Base-by-base conservation (phyloP, 2,329 filamentous ascomycete genomes). In the Pezicula radicicola region DNA sequence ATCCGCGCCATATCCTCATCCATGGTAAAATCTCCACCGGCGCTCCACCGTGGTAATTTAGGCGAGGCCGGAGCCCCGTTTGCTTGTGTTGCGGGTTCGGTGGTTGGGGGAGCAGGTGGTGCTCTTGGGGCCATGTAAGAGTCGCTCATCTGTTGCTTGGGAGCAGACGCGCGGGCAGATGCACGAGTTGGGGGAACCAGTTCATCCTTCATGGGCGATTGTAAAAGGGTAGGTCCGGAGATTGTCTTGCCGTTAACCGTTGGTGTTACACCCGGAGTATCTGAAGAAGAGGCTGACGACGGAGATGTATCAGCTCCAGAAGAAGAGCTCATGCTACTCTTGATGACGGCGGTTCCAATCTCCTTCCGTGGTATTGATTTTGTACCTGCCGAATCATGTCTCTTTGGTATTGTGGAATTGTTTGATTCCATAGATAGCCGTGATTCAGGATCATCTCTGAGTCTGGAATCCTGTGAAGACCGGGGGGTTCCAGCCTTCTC, bases 1-100 rank as follows among this genome's bases (percentile, higher is more conserved):
- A 97, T 93, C 52, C 92, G 87, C 49, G 89, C 88, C 83, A 97
- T 91, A 66, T 97, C 94, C 69, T 97, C 92, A 59, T 97, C 93
- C 86, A 96, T 85, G 54, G 88, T 94, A 65, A 97, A 94, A 59
- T 96, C 91, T 50, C 86, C 90, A 48, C 89, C 90, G 41, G 82
- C 80, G 69, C 88, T 96, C 82, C 82, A 89, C 63, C 86, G 79
- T 58, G 87, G 83, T 56, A 90, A 74, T 61, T 84, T 85, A 9
- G 87, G 85, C 9, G 87, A 89, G 37, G 70, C 59, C n/a, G 61
- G 58, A 5, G 39, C 48, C 13, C 63, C 64, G 51, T 66, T 66
- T 43, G 51, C n/a, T 13, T 41, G 18, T 25, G 25, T 21, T 15
- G 33, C 13, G 25, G 49, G 52, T 43, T 54, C 50, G 56, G 77